Evolutionary conservation across 345 rosid genomes (phyloP), one percentile per base, ranked within the genome.

Genomic region (Rhodamnia argentea): DNA sequence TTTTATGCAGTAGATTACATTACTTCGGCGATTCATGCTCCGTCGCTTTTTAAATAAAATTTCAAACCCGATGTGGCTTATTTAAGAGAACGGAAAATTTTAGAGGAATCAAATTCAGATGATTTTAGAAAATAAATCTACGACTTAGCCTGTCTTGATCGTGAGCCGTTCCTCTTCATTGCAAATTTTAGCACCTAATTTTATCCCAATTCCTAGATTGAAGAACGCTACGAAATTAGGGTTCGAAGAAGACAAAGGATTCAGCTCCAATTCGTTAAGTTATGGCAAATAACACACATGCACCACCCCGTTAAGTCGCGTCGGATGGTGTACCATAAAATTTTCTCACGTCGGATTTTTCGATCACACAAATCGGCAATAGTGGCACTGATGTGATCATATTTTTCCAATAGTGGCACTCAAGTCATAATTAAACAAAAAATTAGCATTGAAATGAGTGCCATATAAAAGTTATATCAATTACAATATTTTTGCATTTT

Each of bases 81-180:
- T 54, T 18, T 5, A 54, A 20, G 24, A 15, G 7, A 52, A 94
- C 92, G 93, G 95, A 89, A 62, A 78, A 89, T 95, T 2, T 83
- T 95, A 97, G 85, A 90, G 96, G 70, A 94, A 85, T 40, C 91
- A 94, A 37, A 88, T 93, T 87, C 98, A 96, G 37, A 95, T 97
- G 89, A 60, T 32, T 27, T 18, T 60, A 27, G 74, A 27, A 27
- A 60, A 51, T 42, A n/a, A 3, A 27, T 32, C 40, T 0, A 60
- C 22, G 40, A 60, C 20, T 27, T 60, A 27, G 74, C 5, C 40
- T 7, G 44, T 42, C 44, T 42, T 5, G 4, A 60, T 60, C 29
- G 70, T 5, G 37, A 27, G 37, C 0, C 2, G 20, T 60, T 60
- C 76, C 76, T 29, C 42, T 29, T 11, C 42, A 15, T 62, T 62